These are phyloP conservation scores for Massarina eburnea DNA, from an alignment of 2,329 filamentous ascomycete genomes.

Conservation along the genomic window DNA sequence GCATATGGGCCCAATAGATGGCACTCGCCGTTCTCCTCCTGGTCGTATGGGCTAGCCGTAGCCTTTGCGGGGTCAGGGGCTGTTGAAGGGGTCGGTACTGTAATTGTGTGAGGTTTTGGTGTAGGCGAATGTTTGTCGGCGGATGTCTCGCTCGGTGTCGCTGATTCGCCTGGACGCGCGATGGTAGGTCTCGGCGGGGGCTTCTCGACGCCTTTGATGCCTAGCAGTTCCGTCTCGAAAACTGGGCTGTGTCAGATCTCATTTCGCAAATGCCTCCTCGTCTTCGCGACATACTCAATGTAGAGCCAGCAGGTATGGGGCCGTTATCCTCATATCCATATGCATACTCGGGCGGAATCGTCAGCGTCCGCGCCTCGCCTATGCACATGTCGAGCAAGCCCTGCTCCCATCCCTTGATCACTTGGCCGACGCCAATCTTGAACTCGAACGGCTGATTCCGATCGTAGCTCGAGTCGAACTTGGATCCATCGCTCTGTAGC, in stretches of 20 bases:
- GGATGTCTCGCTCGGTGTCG: conserved; percentile 10
- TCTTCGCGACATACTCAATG: conserved; percentile 62
- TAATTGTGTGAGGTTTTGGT: conserved; percentile 2
- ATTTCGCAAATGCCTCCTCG: conserved; percentile 2
- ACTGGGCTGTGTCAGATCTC: conserved; percentile 52
- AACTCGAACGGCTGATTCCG: conserved; percentile 76
- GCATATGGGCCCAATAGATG: conserved; percentile 87
- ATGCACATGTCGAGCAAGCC: conserved; percentile 93
- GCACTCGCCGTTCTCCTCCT: conserved; percentile 70
- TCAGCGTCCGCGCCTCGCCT: conserved; percentile 85
- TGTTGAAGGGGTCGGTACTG: conserved; percentile 14
- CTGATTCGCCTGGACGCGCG: conserved; percentile 9
- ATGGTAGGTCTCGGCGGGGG: conserved; percentile 14
- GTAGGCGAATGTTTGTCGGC: conserved; percentile 3
- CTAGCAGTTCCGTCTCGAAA: conserved; percentile 89
- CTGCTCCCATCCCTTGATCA: conserved; percentile 94
- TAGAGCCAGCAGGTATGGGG: conserved; percentile 76
- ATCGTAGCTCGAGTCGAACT: conserved; percentile 86
- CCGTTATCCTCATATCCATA: conserved; percentile 78
- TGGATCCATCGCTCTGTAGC: conserved; percentile 61
- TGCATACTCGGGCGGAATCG: conserved; percentile 81
- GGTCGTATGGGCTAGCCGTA: conserved; percentile 36
- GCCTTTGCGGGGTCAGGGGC: conserved; percentile 14
- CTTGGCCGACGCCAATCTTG: conserved; percentile 74
- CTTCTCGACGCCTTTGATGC: conserved; percentile 62